phyloP scores from a whole-genome alignment of 2,329 filamentous ascomycete species.

The Fonsecaea pedrosoi region DNA sequence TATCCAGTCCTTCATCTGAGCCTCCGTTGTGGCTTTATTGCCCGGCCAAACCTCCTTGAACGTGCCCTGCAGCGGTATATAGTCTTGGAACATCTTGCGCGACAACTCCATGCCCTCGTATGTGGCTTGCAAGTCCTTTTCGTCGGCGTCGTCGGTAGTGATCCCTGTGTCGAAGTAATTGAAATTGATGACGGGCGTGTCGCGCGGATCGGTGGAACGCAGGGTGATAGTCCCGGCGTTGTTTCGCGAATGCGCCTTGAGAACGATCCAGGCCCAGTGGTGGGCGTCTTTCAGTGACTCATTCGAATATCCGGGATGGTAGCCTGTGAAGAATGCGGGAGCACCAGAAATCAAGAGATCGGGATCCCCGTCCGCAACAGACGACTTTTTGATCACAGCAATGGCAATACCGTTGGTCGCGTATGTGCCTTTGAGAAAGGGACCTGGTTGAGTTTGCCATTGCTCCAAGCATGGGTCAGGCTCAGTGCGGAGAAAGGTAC shows the following conservation, averaged over 20 bases:
- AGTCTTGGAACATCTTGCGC: conserved; percentile 54
- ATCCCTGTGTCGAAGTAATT: conserved; percentile 63
- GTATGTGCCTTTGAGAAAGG: conserved; percentile 51
- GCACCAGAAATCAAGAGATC: conserved; percentile 64
- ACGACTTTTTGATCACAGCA: conserved; percentile 44
- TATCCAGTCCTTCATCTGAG: conserved; percentile 56
- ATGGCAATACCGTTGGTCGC: conserved; percentile 60
- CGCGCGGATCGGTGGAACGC: conserved; percentile 67
- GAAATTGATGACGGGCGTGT: conserved; percentile 68
- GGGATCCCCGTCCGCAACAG: conserved; percentile 52
- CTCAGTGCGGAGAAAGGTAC: conserved; percentile 43
- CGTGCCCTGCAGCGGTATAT: conserved; percentile 50
- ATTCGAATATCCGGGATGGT: conserved; percentile 62
- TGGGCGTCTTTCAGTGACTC: conserved; percentile 51
- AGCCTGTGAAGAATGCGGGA: conserved; percentile 61
- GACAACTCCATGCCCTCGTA: conserved; percentile 63
- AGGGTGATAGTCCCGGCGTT: conserved; percentile 67
- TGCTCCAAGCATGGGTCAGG: conserved; percentile 53
- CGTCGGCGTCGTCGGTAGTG: conserved; percentile 51
- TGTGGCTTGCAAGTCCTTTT: conserved; percentile 60
- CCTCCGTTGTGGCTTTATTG: conserved; percentile 50
- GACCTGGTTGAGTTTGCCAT: conserved; percentile 48
- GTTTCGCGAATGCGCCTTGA: conserved; percentile 71
- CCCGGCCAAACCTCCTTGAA: conserved; percentile 55
- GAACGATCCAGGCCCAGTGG: conserved; percentile 56